Base-by-base conservation (phyloP, 805 yeast genomes). In the Jamesozyma jinghongensis region DNA sequence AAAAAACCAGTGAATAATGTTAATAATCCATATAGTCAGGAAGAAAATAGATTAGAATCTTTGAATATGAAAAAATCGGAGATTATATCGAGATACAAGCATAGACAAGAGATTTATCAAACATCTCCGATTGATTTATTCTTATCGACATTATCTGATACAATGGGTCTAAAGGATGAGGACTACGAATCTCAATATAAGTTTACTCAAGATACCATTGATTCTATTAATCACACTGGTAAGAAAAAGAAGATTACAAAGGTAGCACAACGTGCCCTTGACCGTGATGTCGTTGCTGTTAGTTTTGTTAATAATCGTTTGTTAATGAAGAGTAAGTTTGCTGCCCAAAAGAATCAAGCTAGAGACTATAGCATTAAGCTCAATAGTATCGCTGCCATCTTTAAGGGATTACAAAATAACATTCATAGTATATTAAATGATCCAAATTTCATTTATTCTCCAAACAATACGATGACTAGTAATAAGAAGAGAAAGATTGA, bases 171-270 rank as follows among this genome's bases (percentile, higher is more conserved):
- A 6, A 51, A 49, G 26, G 63, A 56, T 45, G 52, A 50, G 14
- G 49, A 52, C n/a, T 47, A 51, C 26, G 62, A 54, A 28, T 37
- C 46, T 12, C 48, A 53, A 28, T 45, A 37, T 14, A 39, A 42
- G 16, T 42, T 47, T 19, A 54, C 63, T 5, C 56, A 49, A 19
- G 40, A 45, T 20, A 38, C 54, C 7, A 45, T 57, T 17, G 65
- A 60, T 32, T 47, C 46, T 19, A 48, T 54, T 13, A 62, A 62
- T 42, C 56, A 60, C n/a, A 50, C 61, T 8, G 63, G 64, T 20
- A 62, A 59, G 48, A 59, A 54, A 42, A 57, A 57, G 40, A 41
- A 37, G 25, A 19, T 53, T 4, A 48, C 57, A 3, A 60, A 60
- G 33, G 53, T 59, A 5, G 51, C 55, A 5, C 62, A 57, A 36